Base-by-base conservation (phyloP, 345 rosid genomes). In the Bruguiera gymnorhiza region DNA sequence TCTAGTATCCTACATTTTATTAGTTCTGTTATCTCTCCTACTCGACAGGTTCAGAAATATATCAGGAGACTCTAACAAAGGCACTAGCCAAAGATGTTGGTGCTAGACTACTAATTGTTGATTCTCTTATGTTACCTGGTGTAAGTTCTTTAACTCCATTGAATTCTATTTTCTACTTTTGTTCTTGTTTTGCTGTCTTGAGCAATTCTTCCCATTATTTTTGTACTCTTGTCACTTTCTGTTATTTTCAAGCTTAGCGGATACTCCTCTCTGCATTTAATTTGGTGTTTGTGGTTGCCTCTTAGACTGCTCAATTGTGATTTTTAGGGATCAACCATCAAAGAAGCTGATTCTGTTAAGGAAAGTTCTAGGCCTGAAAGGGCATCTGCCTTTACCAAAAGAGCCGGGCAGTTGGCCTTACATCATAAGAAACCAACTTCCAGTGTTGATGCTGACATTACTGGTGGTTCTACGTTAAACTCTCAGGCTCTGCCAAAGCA, bases 381-480 rank as follows among this genome's bases (percentile, higher is more conserved):
- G 75, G 76, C 80, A 31, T 80, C 89, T 54, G 75, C 81, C 63
- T 85, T 86, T 77, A 84, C 92, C 36, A 96, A 90, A 77, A 75
- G 90, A 63, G 82, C 81, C 50, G 78, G 89, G 65, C 90, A 88
- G 58, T 78, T 89, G 63, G 77, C 83, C 56, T 71, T 83, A 76
- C 96, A 85, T 43, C 89, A 86, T 60, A 92, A 84, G 84, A 89
- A 85, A 75, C 94, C 97, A 71, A 84, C 93, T 74, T 96, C 98
- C 54, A 96, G 98, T 72, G 96, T 90, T 31, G 98, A 96, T 67
- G 98, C 97, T 70, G 96, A 87, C 76, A 92, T 92, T 57, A 89
- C 89, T 18, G 97, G 99, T 71, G 92, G 97, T 59, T 90, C 97
- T 51, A 71, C 88, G 56, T 36, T 86, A 69, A 81, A 88, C 74